A percentile compares a stretch with the other conserved stretches of the same genome.
Conservation (phyloP, 345 rosid species). For the Arabidopsis suecica region DNA sequence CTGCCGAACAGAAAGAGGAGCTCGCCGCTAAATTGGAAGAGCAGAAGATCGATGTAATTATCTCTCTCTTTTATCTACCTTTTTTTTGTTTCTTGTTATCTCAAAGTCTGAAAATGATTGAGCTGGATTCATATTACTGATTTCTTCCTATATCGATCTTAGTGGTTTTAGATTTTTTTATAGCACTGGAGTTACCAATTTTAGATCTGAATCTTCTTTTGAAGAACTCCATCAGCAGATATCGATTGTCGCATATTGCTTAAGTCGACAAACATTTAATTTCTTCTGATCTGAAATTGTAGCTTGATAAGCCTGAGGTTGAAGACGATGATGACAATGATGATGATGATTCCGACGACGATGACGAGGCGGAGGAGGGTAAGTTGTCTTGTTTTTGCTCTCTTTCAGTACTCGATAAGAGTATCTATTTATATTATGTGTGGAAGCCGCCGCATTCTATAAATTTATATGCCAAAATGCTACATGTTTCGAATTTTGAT, state of each 20-base stretch:
- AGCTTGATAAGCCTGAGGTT: constrained; percentile 69
- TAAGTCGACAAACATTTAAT: neutral
- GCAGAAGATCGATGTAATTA: constrained; percentile 64
- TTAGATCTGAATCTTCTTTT: constrained; percentile 34
- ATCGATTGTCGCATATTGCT: constrained; percentile 17
- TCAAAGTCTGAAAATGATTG: constrained; percentile 13
- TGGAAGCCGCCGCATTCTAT: neutral
- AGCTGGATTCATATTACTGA: constrained; percentile 2
- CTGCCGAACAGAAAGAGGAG: constrained; percentile 69
- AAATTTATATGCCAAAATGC: neutral
- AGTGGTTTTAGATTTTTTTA: neutral
- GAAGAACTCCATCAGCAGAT: neutral
- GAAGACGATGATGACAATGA: constrained; percentile 71
- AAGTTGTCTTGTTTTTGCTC: constrained; percentile 9
- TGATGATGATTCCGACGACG: constrained; percentile 71
- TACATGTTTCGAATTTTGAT: neutral
- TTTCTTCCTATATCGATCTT: constrained; percentile 3
- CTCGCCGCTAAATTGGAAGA: constrained; percentile 68
- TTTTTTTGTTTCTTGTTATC: neutral
- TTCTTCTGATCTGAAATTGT: constrained; percentile 5
- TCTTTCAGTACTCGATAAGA: neutral
- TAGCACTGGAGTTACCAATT: neutral
- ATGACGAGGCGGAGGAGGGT: constrained; percentile 68
- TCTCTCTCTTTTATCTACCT: neutral
- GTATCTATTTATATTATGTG: neutral